Conservation (phyloP, 257 asterid species). For the Nicotiana knightiana region DNA sequence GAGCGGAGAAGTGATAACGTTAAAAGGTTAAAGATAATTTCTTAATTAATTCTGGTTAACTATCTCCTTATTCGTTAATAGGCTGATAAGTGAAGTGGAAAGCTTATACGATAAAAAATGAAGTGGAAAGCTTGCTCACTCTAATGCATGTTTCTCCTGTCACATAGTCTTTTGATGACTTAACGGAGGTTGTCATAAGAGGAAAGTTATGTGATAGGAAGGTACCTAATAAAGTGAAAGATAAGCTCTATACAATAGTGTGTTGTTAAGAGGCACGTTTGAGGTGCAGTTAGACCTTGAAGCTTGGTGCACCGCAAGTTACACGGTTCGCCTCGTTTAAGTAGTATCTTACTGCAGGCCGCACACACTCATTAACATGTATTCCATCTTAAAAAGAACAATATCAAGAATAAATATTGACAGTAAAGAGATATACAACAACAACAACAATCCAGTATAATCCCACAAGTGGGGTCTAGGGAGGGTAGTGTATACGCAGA, state of each 20-base stretch:
- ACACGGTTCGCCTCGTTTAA: not conserved
- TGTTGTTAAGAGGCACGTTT: not conserved
- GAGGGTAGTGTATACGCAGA: too few species aligned
- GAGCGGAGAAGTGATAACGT: not conserved
- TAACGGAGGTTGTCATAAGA: not conserved
- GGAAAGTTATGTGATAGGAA: not conserved
- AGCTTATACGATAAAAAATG: too few species aligned
- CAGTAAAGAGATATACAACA: not conserved
- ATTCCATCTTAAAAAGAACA: not conserved
- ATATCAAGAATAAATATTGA: not conserved
- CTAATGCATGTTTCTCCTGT: not conserved
- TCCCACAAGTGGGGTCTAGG: too few species aligned
- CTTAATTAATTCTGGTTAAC: not conserved
- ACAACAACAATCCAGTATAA: too few species aligned
- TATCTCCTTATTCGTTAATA: not conserved
- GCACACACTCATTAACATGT: not conserved
- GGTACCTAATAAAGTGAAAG: conserved; percentile 2
- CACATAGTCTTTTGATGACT: not conserved
- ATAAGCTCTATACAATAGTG: not conserved
- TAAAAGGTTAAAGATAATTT: not conserved
- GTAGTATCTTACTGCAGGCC: not conserved
- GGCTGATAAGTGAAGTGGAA: not conserved
- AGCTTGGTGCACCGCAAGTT: not conserved
- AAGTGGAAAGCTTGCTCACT: not conserved
- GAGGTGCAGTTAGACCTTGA: not conserved